Evolutionary conservation across 768 basidiomycete species (phyloP), one percentile per base, ranked within the genome.

Genomic region (Leucogyrophana mollusca): DNA sequence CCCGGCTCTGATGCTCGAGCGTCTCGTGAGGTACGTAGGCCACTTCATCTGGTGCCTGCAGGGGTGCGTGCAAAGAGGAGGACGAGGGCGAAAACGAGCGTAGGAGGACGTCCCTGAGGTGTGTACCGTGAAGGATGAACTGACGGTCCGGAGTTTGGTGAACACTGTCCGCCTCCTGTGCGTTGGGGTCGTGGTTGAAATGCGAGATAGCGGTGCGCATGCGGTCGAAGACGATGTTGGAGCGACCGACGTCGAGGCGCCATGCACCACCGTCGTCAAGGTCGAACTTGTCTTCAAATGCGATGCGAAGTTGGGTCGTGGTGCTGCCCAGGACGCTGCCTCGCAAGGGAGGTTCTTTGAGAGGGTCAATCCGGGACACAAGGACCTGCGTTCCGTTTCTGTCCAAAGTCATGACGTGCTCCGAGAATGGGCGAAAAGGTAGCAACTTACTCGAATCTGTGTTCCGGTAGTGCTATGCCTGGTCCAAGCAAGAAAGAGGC

Each of bases 351-450:
- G 62, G 54, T 40, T 87, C 81, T 46, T 67, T 62, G 4, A 85
- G 62, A 1, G 89, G 90, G 56, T 89, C 79, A 7, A 74, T 43
- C 9, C 74, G 78, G 3, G 78, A 86, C 16, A 90, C 61, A 4
- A 90, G 65, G 1, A 92, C 75, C 49, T 83, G 80, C 0, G 79
- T 79, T 4, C 90, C 90, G 40, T 78, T 80, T 50, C 90, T 92
- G 45, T 18, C 43, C n/a, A 24, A 34, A 35, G 43, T 46, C 14
- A 49, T 40, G n/a, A n/a, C 43, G 13, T 37, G 41, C 39, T 46
- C n/a, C 24, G 24, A 35, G 11, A 25, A 41, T 20, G 24, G 41
- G 13, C 21, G 36, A 0, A 4, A 22, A 23, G 9, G 32, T 17
- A 34, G 34, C 11, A 1, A 71, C 81, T 58, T 55, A 90, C 90